These are phyloP conservation scores for Scheffersomyces parashehatae DNA, from an alignment of 1,139 yeast genomes.

Conservation along the genomic window DNA sequence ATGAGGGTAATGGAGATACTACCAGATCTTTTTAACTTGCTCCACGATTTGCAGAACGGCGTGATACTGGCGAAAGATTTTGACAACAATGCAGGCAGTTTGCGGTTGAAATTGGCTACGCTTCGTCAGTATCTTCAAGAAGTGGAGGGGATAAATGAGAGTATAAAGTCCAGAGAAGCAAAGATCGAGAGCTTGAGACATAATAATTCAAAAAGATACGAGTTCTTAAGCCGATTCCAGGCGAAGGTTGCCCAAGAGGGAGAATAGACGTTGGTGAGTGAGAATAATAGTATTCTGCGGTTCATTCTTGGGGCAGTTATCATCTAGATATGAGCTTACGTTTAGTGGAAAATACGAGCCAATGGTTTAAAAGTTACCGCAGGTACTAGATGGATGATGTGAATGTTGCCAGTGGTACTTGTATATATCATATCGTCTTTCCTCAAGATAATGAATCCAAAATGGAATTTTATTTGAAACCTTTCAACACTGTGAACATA, in stretches of 20 bases:
- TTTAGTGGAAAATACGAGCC: too few relatives aligned
- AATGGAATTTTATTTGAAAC: too few relatives aligned
- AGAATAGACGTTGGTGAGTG: too few relatives aligned
- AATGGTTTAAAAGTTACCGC: too few relatives aligned
- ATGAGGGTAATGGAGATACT: slow-evolving; percentile 34
- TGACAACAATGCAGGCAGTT: slow-evolving; percentile 45
- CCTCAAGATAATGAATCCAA: too few relatives aligned
- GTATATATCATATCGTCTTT: too few relatives aligned
- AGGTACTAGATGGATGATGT: too few relatives aligned
- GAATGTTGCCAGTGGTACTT: too few relatives aligned
- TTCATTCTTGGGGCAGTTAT: too few relatives aligned
- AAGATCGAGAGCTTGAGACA: slow-evolving; percentile 26
- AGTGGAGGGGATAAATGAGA: slow-evolving; percentile 42
- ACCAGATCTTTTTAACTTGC: slow-evolving; percentile 39
- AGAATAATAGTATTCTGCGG: too few relatives aligned
- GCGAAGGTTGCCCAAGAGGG: slow-evolving; percentile 10
- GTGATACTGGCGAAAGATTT: slow-evolving; percentile 44
- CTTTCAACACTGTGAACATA: too few relatives aligned
- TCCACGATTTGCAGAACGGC: slow-evolving; percentile 39
- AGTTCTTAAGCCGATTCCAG: slow-evolving; percentile 22
- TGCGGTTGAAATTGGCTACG: slow-evolving; percentile 37
- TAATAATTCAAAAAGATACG: slow-evolving; percentile 27
- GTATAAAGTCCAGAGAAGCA: slow-evolving; percentile 28
- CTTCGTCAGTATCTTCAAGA: slow-evolving; percentile 33
- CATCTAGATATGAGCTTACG: too few relatives aligned